Conservation (phyloP, 129 eudicot genomes). For the Deinandra increscens region DNA sequence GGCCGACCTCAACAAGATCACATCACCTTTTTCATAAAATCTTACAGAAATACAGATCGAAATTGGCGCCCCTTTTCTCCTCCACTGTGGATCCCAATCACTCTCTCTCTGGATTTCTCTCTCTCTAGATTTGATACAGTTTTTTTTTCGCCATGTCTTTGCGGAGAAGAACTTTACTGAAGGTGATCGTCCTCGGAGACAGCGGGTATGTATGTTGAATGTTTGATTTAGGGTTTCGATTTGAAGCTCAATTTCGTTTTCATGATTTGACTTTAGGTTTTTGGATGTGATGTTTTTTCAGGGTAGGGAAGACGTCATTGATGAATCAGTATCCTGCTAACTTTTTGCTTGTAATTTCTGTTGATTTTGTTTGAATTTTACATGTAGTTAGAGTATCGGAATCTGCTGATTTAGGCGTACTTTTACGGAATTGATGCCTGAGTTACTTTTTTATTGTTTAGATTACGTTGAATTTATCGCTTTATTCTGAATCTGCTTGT, state of each 20-base stretch:
- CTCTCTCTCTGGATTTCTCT: not conserved
- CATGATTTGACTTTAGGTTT: not conserved
- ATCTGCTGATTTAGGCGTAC: not conserved
- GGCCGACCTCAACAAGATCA: not conserved
- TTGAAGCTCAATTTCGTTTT: constrained; percentile 14
- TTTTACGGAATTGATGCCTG: not conserved
- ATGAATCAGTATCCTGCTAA: constrained; percentile 95
- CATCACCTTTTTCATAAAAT: not conserved
- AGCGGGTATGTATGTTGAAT: not conserved
- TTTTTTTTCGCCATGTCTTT: not conserved
- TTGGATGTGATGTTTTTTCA: constrained; percentile 32
- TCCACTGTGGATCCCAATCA: not conserved
- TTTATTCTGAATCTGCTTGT: not conserved
- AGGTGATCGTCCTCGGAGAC: constrained; percentile 8
- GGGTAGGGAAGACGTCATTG: constrained; percentile 91
- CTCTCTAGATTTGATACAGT: not conserved
- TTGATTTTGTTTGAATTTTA: not conserved
- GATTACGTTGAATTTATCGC: constrained; percentile 6
- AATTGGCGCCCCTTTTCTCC: constrained; percentile 8
- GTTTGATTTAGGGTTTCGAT: constrained; percentile 31
- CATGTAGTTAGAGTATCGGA: constrained; percentile 7
- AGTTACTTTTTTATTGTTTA: not conserved
- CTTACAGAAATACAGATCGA: constrained; percentile 1
- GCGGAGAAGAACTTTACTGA: constrained; percentile 4
- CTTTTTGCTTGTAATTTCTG: not conserved